Evolutionary conservation across 148 eudicot species (phyloP).

Genomic region (Spergularia marina): DNA sequence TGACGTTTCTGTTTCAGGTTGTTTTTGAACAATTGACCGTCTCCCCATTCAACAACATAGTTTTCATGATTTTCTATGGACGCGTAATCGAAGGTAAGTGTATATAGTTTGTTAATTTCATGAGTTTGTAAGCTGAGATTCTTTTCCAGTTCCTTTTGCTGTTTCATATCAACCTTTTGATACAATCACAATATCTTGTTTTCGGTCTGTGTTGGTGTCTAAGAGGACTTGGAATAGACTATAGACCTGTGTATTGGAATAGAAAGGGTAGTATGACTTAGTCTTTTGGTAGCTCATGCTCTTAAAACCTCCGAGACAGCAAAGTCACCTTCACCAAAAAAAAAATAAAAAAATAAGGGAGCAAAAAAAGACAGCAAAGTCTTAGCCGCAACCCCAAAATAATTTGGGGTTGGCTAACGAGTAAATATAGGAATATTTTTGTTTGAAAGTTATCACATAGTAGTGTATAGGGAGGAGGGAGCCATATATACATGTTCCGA

Average conservation of each 20-base stretch:
- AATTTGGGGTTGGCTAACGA: too few species aligned
- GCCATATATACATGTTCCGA: not conserved
- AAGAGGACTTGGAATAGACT: not conserved
- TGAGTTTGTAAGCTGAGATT: not conserved
- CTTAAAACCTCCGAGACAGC: too few species aligned
- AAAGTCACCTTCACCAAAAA: too few species aligned
- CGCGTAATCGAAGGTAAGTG: constrained; percentile 68
- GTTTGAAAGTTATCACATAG: not conserved
- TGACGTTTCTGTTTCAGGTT: constrained; percentile 48
- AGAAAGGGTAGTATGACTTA: not conserved
- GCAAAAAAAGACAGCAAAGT: too few species aligned
- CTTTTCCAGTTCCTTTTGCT: not conserved
- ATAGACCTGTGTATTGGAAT: not conserved
- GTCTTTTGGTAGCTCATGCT: too few species aligned
- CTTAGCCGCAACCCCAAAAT: too few species aligned
- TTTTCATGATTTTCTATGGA: constrained; percentile 82
- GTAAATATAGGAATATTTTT: not conserved
- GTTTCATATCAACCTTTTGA: not conserved
- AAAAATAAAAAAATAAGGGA: too few species aligned
- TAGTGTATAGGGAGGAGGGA: not conserved
- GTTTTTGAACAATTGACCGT: constrained; percentile 71
- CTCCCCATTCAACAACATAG: constrained; percentile 80
- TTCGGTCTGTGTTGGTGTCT: not conserved
- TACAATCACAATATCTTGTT: not conserved
- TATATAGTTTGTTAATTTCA: not conserved